Percentiles rank a stretch among this genome's conserved stretches.
Evolutionary conservation across 2,329 filamentous ascomycete genomes (phyloP).

Genomic region (Podosphaera aphanis): DNA sequence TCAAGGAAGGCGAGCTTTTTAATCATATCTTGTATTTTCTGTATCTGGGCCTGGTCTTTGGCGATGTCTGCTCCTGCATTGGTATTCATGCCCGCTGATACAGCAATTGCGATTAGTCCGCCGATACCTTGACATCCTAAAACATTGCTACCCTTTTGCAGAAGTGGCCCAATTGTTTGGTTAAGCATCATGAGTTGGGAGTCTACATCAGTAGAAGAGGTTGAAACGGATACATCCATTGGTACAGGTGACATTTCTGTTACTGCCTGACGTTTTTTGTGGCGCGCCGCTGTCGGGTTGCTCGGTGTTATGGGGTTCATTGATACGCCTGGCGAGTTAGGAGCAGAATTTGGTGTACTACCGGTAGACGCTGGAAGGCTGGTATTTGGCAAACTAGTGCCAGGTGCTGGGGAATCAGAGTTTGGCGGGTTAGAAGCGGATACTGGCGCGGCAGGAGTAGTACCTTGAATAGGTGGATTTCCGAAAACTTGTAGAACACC

Average conservation of each 20-base stretch:
- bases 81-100: conserved; percentile 12
- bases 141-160: conserved; percentile 14
- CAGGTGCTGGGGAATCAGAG: neutral
- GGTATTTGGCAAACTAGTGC: neutral
- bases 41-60: conserved; percentile 3
- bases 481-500: conserved; percentile 14
- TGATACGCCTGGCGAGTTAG: neutral
- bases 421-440: neutral
- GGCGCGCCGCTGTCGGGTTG: neutral
- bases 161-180: conserved; percentile 12
- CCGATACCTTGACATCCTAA: conserved; percentile 17
- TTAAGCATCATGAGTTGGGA: neutral
- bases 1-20: neutral
- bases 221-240: neutral
- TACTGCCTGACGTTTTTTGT: neutral
- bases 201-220: neutral
- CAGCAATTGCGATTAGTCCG: conserved; percentile 13
- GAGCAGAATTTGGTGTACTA: no score
- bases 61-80: neutral
- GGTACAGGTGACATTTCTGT: neutral
- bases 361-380: neutral
- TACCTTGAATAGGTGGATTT: conserved; percentile 2
- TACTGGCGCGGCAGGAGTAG: neutral
- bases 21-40: conserved; percentile 2
- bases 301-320: neutral